Base-by-base conservation (phyloP, 441 rosid species). In the Jatropha multifida region DNA sequence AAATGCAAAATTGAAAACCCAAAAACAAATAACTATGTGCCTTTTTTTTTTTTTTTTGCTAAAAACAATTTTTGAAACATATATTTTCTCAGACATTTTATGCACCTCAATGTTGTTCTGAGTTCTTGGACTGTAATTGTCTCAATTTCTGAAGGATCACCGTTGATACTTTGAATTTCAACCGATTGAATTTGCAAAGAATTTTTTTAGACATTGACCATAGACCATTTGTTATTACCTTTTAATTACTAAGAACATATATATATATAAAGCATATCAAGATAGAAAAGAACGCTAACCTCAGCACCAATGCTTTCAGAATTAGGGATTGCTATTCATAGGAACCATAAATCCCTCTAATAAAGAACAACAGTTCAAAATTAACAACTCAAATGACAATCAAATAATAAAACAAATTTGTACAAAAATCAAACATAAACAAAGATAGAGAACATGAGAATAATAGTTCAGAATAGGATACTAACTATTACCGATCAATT, bases 101-200 rank as follows among this genome's bases (percentile, higher is more conserved):
- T 46, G 82, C 79, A 87, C 98, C 97, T 91, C 83, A 92, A 79
- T 44, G 77, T 69, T 55, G 86, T 65, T 82, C 86, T 86, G 69
- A 94, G 94, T 74, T 92, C 80, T 81, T 85, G 93, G 86, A 88
- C 89, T 0, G 97, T 92, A 97, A 94, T 88, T 1, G 74, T 64
- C 76, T 89, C 92, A 56, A 91, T 83, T 48, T 81, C 86, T 42
- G 72, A 75, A 1, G 72, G 82, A 82, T 84, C 88, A 82, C 83
- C 86, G 78, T 72, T 84, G 54, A 84, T 63, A 78, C 64, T 68
- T 67, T 76, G 81, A 78, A 86, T 73, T 49, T 74, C 83, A 73
- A 64, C 37, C 0, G 73, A 63, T n/a, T 58, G 75, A 38, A 64
- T 26, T n/a, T 69, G 42, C 40, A 42, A 54, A 42, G 7, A 59